phyloP scores from a whole-genome alignment of 257 asterid species.

The Penstemon eatonii region DNA sequence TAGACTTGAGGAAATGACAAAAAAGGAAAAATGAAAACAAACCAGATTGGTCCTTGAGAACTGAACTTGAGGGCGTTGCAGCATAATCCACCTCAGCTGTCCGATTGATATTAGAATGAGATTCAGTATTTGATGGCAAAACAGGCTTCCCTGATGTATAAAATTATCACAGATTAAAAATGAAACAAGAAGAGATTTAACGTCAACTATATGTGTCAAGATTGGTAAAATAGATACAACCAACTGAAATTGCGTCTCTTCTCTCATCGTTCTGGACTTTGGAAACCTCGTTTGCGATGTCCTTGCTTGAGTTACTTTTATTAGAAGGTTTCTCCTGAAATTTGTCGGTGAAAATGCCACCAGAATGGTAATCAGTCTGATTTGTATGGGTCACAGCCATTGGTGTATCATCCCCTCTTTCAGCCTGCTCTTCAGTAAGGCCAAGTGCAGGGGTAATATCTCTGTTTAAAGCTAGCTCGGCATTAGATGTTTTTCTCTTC shows the following conservation, averaged over 20 bases:
- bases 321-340: conserved; percentile 13
- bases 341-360: conserved; percentile 1
- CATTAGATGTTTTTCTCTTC: conserved; percentile 25
- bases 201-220: neutral
- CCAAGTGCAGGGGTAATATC: neutral
- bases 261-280: conserved; percentile 24
- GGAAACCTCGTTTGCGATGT: conserved; percentile 16
- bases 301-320: conserved; percentile 16
- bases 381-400: neutral
- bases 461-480: conserved; percentile 6
- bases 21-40: too few relatives aligned
- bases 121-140: conserved; percentile 12
- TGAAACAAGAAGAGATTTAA: neutral
- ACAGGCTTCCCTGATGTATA: conserved; percentile 15
- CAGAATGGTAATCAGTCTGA: conserved; percentile 10
- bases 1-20: too few relatives aligned
- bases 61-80: too few relatives aligned
- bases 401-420: conserved; percentile 17
- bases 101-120: neutral
- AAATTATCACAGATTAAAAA: conserved; percentile 18
- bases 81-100: too few relatives aligned
- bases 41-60: too few relatives aligned
- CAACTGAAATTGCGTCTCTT: neutral
- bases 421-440: conserved; percentile 14
- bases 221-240: conserved; percentile 1